Conservation (phyloP, 495 filamentous ascomycete genomes). For the Massariosphaeria phaeospora region DNA sequence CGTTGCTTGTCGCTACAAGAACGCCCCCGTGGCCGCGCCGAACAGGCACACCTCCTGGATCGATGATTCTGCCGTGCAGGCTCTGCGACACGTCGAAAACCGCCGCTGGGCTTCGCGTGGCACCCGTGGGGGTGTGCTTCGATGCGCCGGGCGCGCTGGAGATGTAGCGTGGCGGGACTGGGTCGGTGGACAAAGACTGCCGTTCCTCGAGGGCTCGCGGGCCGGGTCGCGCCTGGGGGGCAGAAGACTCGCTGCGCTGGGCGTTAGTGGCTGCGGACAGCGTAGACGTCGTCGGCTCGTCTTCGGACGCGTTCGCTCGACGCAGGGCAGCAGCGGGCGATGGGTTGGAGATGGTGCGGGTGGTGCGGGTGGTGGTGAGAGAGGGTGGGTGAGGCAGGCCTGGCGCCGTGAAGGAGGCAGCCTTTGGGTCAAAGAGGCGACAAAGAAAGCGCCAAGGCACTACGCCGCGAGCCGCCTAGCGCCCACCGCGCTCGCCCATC, state of each 20-base stretch:
- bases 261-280: neutral
- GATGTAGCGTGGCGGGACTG: constrained; percentile 12
- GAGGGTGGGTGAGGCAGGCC: neutral
- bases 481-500: neutral
- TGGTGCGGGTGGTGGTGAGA: constrained; percentile 7
- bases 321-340: constrained; percentile 2
- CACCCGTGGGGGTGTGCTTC: neutral
- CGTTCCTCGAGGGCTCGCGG: constrained; percentile 9
- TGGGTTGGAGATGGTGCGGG: constrained; percentile 1
- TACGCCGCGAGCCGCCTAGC: neutral
- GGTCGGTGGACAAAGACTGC: constrained; percentile 25
- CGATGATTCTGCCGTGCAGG: neutral
- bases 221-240: constrained; percentile 11
- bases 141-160: constrained; percentile 28
- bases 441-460: neutral
- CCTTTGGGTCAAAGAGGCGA: constrained; percentile 4
- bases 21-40: constrained; percentile 24
- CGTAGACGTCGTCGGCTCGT: neutral
- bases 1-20: constrained; percentile 9
- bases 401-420: neutral
- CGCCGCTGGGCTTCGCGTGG: neutral
- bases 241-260: constrained; percentile 1
- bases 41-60: constrained; percentile 17
- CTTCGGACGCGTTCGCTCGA: constrained; percentile 16
- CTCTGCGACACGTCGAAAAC: too few relatives aligned